These are phyloP conservation scores for Aureobasidium sp. DNA, from an alignment of 2,329 filamentous ascomycete species.

Conservation along the genomic window DNA sequence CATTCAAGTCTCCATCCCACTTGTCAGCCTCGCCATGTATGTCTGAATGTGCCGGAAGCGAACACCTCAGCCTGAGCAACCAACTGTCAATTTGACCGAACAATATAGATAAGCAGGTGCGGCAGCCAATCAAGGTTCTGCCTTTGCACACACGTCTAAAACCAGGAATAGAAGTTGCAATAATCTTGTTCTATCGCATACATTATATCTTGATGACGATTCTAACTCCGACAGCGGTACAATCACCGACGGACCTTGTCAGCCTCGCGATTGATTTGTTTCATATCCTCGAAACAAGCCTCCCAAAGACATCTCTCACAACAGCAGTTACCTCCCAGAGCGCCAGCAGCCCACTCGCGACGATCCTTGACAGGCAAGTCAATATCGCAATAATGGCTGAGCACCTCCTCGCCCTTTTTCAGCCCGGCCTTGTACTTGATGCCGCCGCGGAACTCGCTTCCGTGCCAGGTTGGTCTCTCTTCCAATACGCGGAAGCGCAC, in stretches of 20 bases:
- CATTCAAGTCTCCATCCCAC: too few relatives aligned
- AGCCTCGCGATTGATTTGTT: slow-evolving; percentile 6
- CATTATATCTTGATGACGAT: neutral
- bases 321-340: slow-evolving; percentile 80
- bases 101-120: neutral
- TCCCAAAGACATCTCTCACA: slow-evolving; percentile 76
- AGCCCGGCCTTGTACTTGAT: slow-evolving; percentile 48
- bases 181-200: neutral
- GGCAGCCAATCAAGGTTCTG: neutral
- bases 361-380: slow-evolving; percentile 67
- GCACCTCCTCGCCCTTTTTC: slow-evolving; percentile 69
- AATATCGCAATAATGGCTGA: slow-evolving; percentile 93
- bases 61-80: neutral
- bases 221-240: neutral
- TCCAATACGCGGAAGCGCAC: slow-evolving; percentile 62
- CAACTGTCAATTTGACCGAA: neutral
- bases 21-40: neutral
- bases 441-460: slow-evolving; percentile 20
- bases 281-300: slow-evolving; percentile 22
- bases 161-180: neutral
- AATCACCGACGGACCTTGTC: neutral
- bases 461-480: slow-evolving; percentile 44
- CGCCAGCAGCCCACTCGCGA: slow-evolving; percentile 81
- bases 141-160: neutral
- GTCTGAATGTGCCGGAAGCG: neutral